Percentiles rank a stretch among this genome's conserved stretches.
These are phyloP conservation scores for Russula dissimulans DNA, from an alignment of 768 basidiomycete species.

Conservation along the genomic window DNA sequence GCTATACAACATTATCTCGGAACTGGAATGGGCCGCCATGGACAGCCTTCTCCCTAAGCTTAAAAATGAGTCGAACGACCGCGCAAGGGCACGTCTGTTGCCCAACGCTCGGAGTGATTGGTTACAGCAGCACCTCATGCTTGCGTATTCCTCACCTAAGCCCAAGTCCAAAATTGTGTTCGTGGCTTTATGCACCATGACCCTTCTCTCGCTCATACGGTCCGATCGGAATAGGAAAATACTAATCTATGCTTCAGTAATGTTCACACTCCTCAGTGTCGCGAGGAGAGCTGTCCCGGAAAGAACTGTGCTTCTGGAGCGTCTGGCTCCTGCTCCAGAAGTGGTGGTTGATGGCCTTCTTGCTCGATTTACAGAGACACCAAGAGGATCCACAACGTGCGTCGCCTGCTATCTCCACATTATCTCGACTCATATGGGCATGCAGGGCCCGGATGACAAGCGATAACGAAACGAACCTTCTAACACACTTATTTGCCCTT, in stretches of 20 bases:
- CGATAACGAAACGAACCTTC: constrained; percentile 57
- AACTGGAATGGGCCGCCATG: constrained; percentile 71
- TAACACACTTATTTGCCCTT: constrained; percentile 74
- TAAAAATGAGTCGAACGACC: constrained; percentile 38
- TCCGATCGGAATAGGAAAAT: constrained; percentile 47
- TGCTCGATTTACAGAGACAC: constrained; percentile 69
- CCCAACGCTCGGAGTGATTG: constrained; percentile 58
- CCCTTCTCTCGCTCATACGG: not conserved
- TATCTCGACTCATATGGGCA: not conserved
- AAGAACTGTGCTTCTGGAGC: constrained; percentile 46
- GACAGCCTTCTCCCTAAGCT: constrained; percentile 39
- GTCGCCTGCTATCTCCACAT: constrained; percentile 20
- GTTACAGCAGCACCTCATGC: constrained; percentile 57
- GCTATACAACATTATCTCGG: constrained; percentile 67
- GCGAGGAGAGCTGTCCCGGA: constrained; percentile 31
- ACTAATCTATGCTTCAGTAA: constrained; percentile 70
- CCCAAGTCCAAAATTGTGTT: constrained; percentile 57
- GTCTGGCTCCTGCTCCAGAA: constrained; percentile 48
- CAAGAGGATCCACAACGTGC: constrained; percentile 58
- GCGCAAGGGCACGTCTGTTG: constrained; percentile 46
- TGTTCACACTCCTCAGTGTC: constrained; percentile 59
- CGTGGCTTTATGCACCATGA: constrained; percentile 22
- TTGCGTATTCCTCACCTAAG: constrained; percentile 33
- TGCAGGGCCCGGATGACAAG: constrained; percentile 43
- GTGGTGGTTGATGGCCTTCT: constrained; percentile 67